Evolutionary conservation across 495 filamentous ascomycete genomes (phyloP), one percentile per base, ranked within the genome.

Genomic region (Tuber umbilicatum): DNA sequence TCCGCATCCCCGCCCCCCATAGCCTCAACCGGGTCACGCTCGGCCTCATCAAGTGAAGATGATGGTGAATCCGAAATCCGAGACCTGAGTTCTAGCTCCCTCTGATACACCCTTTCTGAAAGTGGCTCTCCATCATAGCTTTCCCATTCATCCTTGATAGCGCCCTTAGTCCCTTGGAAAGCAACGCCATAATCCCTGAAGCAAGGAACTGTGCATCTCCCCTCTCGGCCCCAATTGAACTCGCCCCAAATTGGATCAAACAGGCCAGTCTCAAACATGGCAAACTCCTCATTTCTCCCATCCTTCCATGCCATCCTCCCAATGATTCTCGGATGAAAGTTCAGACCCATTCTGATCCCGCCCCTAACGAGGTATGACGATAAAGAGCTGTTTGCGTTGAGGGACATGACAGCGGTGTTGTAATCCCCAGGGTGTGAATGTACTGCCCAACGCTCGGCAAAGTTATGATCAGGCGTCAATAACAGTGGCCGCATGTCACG

Each of bases 181-280:
- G 85, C 86, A 17, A 83, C 83, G 12, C 86, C 82, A 71, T 88
- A 89, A 73, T 89, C 86, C 60, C 84, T 84, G 31, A 88, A 81
- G 71, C 87, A 89, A 1, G 87, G 87, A 12, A 89, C 84, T 4
- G 87, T 85, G 76, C 87, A 89, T 16, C 83, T 79, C 1, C 85
- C 86, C 68, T 86, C 84, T n/a, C 86, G 82, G 41, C 85, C 86
- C 82, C 86, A 85, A 71, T 89, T 85, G 74, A 89, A 86, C 72
- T 89, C 88, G n/a, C 86, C 87, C 83, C 88, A 89, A 74, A 89
- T 85, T 1, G 87, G 87, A 74, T 89, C 87, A 73, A 89, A 89
- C 1, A 86, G 82, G 1, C 86, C 87, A 6, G 86, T 89, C 75
- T 89, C 87, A 55, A 89, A 84, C 87, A 88, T 89, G 5, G 84